A percentile compares a stretch with the other conserved stretches of the same genome.
Conservation (phyloP, 1,284 basidiomycete species). For the Moesziomyces parantarcticus region DNA sequence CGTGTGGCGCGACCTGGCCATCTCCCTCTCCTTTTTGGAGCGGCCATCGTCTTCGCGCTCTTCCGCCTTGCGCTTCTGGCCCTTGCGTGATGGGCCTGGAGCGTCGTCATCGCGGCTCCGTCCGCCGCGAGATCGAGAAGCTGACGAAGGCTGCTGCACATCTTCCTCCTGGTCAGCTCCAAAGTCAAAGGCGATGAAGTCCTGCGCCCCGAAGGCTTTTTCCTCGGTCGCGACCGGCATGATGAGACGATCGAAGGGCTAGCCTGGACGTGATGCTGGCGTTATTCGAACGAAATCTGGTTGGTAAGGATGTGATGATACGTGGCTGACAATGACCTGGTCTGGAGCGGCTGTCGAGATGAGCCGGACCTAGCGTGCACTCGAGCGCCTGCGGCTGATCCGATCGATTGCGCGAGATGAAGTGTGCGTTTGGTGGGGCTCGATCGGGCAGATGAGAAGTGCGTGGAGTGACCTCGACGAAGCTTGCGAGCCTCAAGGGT, state of each 20-base stretch:
- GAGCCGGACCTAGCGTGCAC: too few species aligned
- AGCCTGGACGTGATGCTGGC: too few species aligned
- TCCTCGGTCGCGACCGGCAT: slow-evolving; percentile 35
- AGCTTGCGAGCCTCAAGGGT: too few species aligned
- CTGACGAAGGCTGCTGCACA: slow-evolving; percentile 13
- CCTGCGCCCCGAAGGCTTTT: slow-evolving; percentile 42
- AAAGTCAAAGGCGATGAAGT: slow-evolving; percentile 62
- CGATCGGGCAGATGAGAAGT: too few species aligned
- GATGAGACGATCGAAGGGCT: not conserved
- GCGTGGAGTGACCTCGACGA: too few species aligned
- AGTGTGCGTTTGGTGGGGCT: not conserved
- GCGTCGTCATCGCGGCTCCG: slow-evolving; percentile 13
- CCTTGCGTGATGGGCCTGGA: slow-evolving; percentile 15
- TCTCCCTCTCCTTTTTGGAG: slow-evolving; percentile 74
- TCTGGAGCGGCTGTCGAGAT: not conserved
- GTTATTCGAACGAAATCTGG: not conserved
- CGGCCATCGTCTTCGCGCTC: slow-evolving; percentile 66
- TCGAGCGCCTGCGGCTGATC: too few species aligned
- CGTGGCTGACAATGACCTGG: not conserved
- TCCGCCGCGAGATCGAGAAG: slow-evolving; percentile 7
- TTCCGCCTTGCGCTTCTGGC: slow-evolving; percentile 56
- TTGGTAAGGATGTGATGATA: too few species aligned
- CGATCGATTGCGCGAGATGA: not conserved
- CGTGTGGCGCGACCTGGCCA: slow-evolving; percentile 75
- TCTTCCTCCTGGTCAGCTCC: slow-evolving; percentile 31